phyloP scores from a whole-genome alignment of 108 stramenopile genomes.

The Mediolabrus comicus region DNA sequence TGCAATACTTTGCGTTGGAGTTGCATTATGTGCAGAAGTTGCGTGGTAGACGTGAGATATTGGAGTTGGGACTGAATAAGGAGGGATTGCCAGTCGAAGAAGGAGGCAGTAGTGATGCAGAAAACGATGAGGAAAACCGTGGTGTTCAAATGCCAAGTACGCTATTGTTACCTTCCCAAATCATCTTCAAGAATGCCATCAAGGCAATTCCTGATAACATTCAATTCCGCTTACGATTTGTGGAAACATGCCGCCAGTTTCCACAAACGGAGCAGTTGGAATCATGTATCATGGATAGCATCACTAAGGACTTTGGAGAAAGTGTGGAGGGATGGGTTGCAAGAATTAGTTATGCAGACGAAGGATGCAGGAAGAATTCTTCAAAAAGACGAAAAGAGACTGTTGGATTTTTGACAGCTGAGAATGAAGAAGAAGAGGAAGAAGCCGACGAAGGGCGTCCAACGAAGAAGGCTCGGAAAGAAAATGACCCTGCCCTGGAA shows the following conservation, averaged over 20 bases:
- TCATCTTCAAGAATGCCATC: conserved; percentile 81
- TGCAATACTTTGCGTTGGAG: conserved; percentile 82
- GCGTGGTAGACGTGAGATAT: conserved; percentile 61
- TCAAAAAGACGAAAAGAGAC: conserved; percentile 9
- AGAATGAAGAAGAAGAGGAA: conserved; percentile 11
- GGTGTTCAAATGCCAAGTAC: conserved; percentile 8
- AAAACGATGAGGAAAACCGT: conserved; percentile 3
- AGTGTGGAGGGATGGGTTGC: conserved; percentile 83
- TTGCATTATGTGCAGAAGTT: conserved; percentile 81
- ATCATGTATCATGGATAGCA: conserved; percentile 48
- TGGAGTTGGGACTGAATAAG: conserved; percentile 33
- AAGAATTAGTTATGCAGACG: conserved; percentile 50
- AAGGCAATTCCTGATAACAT: conserved; percentile 60
- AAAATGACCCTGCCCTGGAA: conserved; percentile 43
- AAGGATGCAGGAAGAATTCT: conserved; percentile 11
- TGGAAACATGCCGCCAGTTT: conserved; percentile 71
- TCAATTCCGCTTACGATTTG: conserved; percentile 67
- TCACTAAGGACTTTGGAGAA: conserved; percentile 59
- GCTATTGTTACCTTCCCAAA: conserved; percentile 37
- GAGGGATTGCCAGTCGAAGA: conserved; percentile 20
- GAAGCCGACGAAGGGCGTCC: conserved; percentile 11
- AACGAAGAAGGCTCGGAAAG: conserved; percentile 43
- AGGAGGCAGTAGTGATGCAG: conserved; percentile 1
- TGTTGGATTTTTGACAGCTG: conserved; percentile 1
- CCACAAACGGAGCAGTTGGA: conserved; percentile 63